Evolutionary conservation across 2,329 filamentous ascomycete genomes (phyloP).

Genomic region (Acephala macrosclerotiorum): DNA sequence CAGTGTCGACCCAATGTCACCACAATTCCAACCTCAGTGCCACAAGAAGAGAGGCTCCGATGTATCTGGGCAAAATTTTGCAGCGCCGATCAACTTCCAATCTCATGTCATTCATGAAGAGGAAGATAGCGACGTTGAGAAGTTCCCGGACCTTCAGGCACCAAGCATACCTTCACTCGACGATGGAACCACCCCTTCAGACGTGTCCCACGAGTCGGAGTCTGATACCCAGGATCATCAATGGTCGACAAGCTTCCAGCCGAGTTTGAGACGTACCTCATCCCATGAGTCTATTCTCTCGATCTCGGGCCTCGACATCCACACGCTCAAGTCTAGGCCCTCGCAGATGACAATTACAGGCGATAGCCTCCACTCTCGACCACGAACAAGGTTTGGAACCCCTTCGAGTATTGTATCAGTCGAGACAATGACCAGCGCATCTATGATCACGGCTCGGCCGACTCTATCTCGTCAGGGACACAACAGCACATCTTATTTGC

Average conservation of each 20-base stretch:
- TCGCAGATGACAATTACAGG: constrained; percentile 70
- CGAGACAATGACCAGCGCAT: constrained; percentile 60
- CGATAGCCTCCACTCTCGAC: constrained; percentile 56
- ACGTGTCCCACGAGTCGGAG: constrained; percentile 33
- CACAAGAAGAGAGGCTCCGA: constrained; percentile 66
- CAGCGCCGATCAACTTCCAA: constrained; percentile 44
- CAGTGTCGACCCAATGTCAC: constrained; percentile 72
- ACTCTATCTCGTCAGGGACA: constrained; percentile 56
- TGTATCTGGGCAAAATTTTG: constrained; percentile 57
- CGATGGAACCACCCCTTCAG: constrained; percentile 35
- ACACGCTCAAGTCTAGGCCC: constrained; percentile 77
- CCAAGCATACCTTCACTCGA: constrained; percentile 33
- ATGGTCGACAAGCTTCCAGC: constrained; percentile 46
- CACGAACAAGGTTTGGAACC: constrained; percentile 54
- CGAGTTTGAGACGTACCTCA: constrained; percentile 66
- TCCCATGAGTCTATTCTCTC: constrained; percentile 94
- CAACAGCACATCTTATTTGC: constrained; percentile 61
- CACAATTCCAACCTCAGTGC: constrained; percentile 58
- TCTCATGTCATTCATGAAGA: constrained; percentile 47
- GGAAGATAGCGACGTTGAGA: constrained; percentile 44
- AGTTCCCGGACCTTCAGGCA: constrained; percentile 36
- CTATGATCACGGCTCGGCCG: constrained; percentile 64
- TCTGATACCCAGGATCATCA: constrained; percentile 23
- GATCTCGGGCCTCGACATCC: constrained; percentile 86
- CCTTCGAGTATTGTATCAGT: constrained; percentile 53